A percentile compares a stretch with the other conserved stretches of the same genome.
Evolutionary conservation across 2,329 filamentous ascomycete species (phyloP).

Genomic region (Botrytis hyacinthi): DNA sequence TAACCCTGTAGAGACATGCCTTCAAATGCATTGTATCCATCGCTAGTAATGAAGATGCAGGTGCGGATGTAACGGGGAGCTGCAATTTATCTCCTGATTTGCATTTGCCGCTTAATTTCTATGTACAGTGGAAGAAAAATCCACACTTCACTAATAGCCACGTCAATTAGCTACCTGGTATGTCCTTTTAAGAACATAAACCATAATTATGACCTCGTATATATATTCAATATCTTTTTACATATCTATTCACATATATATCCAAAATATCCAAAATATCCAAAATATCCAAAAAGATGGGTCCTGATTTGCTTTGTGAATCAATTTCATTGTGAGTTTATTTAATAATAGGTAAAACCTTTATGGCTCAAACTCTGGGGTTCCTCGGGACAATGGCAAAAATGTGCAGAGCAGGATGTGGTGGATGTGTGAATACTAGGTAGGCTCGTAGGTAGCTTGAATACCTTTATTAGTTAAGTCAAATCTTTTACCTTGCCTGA

Average conservation of each 20-base stretch:
- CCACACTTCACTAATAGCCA: background rate
- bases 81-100: constrained; percentile 4
- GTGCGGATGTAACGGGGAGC: constrained; percentile 6
- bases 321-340: constrained; percentile 1
- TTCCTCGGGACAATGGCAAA: background rate
- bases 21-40: background rate
- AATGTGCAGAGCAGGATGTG: background rate
- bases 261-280: background rate
- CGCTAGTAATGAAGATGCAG: background rate
- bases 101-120: constrained; percentile 3
- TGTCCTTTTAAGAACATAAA: background rate
- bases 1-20: background rate
- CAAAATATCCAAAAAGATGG: background rate
- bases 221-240: background rate
- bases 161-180: background rate
- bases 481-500: background rate
- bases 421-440: too few species aligned
- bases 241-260: background rate
- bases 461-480: background rate
- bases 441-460: too few species aligned
- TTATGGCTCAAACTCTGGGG: background rate
- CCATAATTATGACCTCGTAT: background rate
- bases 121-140: background rate
- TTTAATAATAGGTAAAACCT: background rate
- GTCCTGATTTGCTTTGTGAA: constrained; percentile 4